Evolutionary conservation across 805 yeast genomes (phyloP).

Genomic region (Blastobotrys mokoenaii): DNA sequence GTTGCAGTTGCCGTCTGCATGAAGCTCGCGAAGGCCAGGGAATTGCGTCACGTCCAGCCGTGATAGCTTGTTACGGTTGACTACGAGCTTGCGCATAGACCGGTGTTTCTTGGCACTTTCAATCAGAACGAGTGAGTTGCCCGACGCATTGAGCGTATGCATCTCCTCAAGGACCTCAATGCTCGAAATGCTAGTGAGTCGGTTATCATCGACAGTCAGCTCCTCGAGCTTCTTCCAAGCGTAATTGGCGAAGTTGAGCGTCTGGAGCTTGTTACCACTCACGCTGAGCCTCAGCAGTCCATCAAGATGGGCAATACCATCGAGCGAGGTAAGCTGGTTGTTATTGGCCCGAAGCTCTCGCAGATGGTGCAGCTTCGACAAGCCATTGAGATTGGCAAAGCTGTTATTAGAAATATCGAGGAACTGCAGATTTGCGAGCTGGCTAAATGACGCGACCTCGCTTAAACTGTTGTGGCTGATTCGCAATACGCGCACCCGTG

Average conservation of each 20-base stretch:
- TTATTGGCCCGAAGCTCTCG: constrained; percentile 36
- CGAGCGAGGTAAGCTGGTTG: constrained; percentile 30
- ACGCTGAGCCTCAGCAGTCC: constrained; percentile 23
- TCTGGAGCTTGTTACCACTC: constrained; percentile 18
- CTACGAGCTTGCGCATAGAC: constrained; percentile 31
- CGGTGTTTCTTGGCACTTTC: constrained; percentile 22
- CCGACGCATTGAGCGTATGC: constrained; percentile 33
- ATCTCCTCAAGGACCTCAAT: constrained; percentile 25
- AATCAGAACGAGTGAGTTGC: constrained; percentile 24
- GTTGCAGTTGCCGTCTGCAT: constrained; percentile 19
- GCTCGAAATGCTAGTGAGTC: constrained; percentile 18
- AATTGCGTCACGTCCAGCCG: constrained; percentile 25
- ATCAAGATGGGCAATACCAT: constrained; percentile 34
- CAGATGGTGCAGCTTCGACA: constrained; percentile 32
- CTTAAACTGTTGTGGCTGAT: constrained; percentile 33
- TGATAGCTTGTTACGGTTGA: constrained; percentile 32
- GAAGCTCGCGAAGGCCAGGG: constrained; percentile 10
- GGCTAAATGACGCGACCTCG: constrained; percentile 36
- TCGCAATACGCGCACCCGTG: constrained; percentile 30
- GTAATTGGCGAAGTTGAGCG: constrained; percentile 15
- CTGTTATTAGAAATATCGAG: constrained; percentile 35
- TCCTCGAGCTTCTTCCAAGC: constrained; percentile 21
- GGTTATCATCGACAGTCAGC: constrained; percentile 20
- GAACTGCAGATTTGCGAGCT: constrained; percentile 35
- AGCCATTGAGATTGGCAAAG: constrained; percentile 30